A percentile compares a stretch with the other conserved stretches of the same genome.
These are phyloP conservation scores for Trichoderma sp. DNA, from an alignment of 2,329 filamentous ascomycete species.

Conservation along the genomic window DNA sequence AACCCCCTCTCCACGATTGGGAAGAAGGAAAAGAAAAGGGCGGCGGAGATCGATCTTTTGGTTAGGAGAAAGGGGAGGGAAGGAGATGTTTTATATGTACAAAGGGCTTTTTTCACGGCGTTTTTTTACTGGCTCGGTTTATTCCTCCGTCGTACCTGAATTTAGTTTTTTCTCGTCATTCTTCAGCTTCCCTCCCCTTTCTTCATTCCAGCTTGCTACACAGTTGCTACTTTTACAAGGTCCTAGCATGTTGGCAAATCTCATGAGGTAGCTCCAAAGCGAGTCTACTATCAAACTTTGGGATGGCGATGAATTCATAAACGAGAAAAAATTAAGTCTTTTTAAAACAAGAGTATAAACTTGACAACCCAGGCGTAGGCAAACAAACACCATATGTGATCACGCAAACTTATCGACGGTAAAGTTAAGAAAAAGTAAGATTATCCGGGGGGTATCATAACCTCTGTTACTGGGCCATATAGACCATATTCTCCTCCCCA, in stretches of 20 bases:
- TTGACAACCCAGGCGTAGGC: not conserved
- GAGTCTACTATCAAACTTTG: not conserved
- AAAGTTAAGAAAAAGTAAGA: not conserved
- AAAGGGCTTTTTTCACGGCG: constrained; percentile 28
- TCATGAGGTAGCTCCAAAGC: not conserved
- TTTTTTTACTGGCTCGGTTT: constrained; percentile 28
- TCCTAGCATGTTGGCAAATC: not conserved
- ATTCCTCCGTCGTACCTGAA: constrained; percentile 25
- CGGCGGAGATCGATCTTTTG: not conserved
- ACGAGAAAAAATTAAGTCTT: not conserved
- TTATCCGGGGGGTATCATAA: constrained; percentile 30
- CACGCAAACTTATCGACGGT: not conserved
- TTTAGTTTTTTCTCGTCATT: constrained; percentile 21
- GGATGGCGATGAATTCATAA: constrained; percentile 6
- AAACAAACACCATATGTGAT: not conserved
- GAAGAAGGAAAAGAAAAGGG: not conserved
- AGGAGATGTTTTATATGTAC: constrained; percentile 25
- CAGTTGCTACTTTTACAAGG: not conserved
- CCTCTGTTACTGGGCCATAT: constrained; percentile 27
- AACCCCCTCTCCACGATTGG: not conserved
- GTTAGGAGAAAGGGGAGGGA: not conserved
- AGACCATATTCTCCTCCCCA: constrained; percentile 21
- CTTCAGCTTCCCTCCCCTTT: not conserved
- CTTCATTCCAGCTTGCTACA: not conserved
- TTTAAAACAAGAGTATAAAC: not conserved